These are phyloP conservation scores for Solanum virginianum DNA, from an alignment of 257 asterid species.

Conservation along the genomic window DNA sequence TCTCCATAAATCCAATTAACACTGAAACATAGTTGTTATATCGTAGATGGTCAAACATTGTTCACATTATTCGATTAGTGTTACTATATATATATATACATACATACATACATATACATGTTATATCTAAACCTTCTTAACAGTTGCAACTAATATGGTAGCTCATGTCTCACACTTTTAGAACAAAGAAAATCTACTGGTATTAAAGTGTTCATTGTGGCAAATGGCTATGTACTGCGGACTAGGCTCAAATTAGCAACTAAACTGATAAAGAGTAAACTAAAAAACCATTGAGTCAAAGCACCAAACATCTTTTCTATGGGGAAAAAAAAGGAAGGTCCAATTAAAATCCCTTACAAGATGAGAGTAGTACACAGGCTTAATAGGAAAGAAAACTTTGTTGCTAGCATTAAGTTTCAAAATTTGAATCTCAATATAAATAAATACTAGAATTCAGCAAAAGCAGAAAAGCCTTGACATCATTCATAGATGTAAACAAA, in stretches of 20 bases:
- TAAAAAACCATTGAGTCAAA: background rate
- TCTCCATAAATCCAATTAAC: too few species aligned
- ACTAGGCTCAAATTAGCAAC: too few species aligned
- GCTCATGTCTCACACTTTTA: background rate
- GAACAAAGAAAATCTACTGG: background rate
- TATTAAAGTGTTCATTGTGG: background rate
- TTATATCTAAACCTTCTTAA: too few species aligned
- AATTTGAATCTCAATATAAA: too few species aligned
- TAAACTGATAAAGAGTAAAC: background rate
- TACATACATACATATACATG: too few species aligned
- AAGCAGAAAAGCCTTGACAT: too few species aligned
- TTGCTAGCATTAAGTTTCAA: too few species aligned
- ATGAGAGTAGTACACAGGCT: background rate
- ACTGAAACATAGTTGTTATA: background rate
- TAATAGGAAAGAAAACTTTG: background rate
- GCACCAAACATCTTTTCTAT: background rate
- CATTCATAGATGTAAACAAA: too few species aligned
- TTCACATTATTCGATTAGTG: background rate
- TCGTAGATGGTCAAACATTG: background rate
- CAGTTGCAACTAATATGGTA: background rate
- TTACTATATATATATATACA: background rate
- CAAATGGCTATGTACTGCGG: background rate
- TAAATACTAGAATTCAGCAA: too few species aligned
- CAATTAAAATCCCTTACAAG: background rate
- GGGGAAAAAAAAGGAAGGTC: background rate